Percentiles rank a stretch among this genome's conserved stretches.
phyloP scores from a whole-genome alignment of 768 basidiomycete genomes.

The Collybiopsis confluens region DNA sequence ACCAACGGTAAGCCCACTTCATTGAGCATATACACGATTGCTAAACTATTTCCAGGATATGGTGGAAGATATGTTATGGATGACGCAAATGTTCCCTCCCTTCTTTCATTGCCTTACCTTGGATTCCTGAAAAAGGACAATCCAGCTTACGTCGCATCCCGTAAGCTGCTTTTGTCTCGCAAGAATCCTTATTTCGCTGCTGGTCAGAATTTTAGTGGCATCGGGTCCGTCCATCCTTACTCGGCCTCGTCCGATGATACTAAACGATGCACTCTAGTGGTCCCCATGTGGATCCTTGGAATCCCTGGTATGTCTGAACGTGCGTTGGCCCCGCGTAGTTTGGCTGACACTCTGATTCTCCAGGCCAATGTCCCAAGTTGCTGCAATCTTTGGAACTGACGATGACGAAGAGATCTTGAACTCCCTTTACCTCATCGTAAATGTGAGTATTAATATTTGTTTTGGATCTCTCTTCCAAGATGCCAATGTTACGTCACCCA shows the following conservation, averaged over 20 bases:
- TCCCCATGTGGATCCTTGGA: slow-evolving; percentile 29
- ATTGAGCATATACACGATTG: not conserved
- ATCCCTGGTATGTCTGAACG: slow-evolving; percentile 55
- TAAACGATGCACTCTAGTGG: not conserved
- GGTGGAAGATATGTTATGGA: slow-evolving; percentile 79
- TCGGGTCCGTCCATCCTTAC: slow-evolving; percentile 47
- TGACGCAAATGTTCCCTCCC: slow-evolving; percentile 79
- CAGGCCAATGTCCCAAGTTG: slow-evolving; percentile 80
- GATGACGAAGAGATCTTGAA: slow-evolving; percentile 64
- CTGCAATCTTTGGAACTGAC: slow-evolving; percentile 70
- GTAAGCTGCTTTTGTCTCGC: slow-evolving; percentile 54
- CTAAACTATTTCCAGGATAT: slow-evolving; percentile 37
- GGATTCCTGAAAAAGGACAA: slow-evolving; percentile 64
- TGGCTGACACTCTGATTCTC: not conserved
- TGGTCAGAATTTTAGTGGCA: slow-evolving; percentile 61
- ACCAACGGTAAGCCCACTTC: slow-evolving; percentile 48
- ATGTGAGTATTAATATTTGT: slow-evolving; percentile 40
- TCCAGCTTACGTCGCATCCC: slow-evolving; percentile 60
- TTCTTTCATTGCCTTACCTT: slow-evolving; percentile 76
- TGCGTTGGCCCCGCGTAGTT: not conserved
- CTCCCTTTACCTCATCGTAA: slow-evolving; percentile 60
- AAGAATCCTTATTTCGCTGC: slow-evolving; percentile 68
- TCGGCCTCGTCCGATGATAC: not conserved
- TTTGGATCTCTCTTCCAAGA: not conserved
- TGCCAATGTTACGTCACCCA: slow-evolving; percentile 5